phyloP scores from a whole-genome alignment of 1,284 basidiomycete genomes.

The Marasmius tenuissimus region DNA sequence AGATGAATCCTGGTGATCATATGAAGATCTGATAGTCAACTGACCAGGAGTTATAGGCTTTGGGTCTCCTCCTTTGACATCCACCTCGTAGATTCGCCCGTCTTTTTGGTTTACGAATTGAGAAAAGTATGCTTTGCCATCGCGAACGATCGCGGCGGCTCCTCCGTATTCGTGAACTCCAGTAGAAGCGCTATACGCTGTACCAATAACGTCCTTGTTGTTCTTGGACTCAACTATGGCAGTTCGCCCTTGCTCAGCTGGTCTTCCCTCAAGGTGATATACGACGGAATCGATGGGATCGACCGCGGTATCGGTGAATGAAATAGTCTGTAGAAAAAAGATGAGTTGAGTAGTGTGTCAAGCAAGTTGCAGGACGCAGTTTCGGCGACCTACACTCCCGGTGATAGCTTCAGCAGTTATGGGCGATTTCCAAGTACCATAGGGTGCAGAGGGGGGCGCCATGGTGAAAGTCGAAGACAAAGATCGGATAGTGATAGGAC shows the following conservation, averaged over 20 bases:
- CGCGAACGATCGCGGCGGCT: constrained; percentile 49
- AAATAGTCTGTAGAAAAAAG: constrained; percentile 1
- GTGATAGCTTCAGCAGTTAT: constrained; percentile 55
- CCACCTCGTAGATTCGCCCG: constrained; percentile 46
- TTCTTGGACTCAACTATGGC: constrained; percentile 54
- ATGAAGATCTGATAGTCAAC: too few relatives aligned
- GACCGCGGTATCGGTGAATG: constrained; percentile 45
- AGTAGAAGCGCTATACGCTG: constrained; percentile 46
- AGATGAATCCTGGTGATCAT: too few relatives aligned
- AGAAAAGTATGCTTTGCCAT: constrained; percentile 56
- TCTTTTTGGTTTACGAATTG: constrained; percentile 37
- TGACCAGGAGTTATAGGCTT: too few relatives aligned
- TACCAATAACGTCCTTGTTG: constrained; percentile 48
- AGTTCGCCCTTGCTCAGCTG: constrained; percentile 57
- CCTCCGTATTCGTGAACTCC: constrained; percentile 65
- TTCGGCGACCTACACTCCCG: constrained; percentile 42
- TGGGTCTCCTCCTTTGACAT: constrained; percentile 22
- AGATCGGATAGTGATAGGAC: background rate
- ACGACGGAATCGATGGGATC: constrained; percentile 50
- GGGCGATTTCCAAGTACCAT: constrained; percentile 62
- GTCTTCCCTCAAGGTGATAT: constrained; percentile 64
- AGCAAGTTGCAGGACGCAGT: constrained; percentile 3
- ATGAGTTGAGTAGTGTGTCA: constrained; percentile 38
- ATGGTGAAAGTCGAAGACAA: background rate
- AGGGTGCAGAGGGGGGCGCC: constrained; percentile 37